Evolutionary conservation across 805 yeast species (phyloP), one percentile per base, ranked within the genome.

Genomic region (Lachancea lanzarotensis): DNA sequence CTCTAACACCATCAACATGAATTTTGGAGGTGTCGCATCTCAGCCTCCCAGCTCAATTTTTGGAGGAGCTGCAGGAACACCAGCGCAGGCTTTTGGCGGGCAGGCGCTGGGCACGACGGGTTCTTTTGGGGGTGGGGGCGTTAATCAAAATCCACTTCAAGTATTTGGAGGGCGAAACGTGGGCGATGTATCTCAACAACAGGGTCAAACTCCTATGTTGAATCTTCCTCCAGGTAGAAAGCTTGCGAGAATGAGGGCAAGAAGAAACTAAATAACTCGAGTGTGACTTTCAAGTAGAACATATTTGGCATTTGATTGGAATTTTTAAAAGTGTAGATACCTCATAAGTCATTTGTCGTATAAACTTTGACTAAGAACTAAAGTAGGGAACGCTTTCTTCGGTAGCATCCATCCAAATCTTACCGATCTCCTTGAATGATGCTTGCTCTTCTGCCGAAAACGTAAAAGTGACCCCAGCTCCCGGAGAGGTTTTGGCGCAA

Each of bases 161-260:
- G 25, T 43, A 12, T 47, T 47, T 26, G 47, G 46, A 22, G 50
- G 50, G 18, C 16, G 9, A 11, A 33, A 19, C 22, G 9, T 29
- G 20, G 47, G 44, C 19, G 38, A 16, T 25, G 22, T 42, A 20
- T 38, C 38, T 15, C 38, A 38, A 16, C 40, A 16, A 18, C 42
- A 35, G 22, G n/a, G 18, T 27, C 39, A 34, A 26, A 26, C 39
- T 34, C 27, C 44, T 4, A 45, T 45, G 48, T 22, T 48, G 32
- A 43, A 43, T 34, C 33, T 48, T 13, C 48, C 51, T 4, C 47
- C 50, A n/a, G 52, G 52, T 17, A 58, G 66, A 40, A 51, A 50
- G 33, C 35, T 61, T 17, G 65, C 66, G 16, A 53, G 66, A 42
- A 60, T 60, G 64, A 55, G 65, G 46, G 46, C 61, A 20, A 56